Conservation (phyloP, 2,329 filamentous ascomycete species). For the Tolypocladium endophyticum region DNA sequence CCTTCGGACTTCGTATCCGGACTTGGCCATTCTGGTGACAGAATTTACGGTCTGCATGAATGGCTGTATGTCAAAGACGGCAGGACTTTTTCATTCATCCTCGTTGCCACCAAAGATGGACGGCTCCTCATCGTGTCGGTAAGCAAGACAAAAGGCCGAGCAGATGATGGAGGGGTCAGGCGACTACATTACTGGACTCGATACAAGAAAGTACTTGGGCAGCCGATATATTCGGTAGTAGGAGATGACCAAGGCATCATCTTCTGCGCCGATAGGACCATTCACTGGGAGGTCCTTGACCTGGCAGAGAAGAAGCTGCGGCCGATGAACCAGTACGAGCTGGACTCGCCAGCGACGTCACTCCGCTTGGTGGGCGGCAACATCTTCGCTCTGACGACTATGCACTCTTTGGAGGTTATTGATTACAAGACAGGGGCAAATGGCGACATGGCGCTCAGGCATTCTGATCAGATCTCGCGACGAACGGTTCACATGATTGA, state of each 20-base stretch:
- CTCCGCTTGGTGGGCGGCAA: slow-evolving; percentile 36
- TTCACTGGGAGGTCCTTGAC: slow-evolving; percentile 49
- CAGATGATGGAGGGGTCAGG: slow-evolving; percentile 6
- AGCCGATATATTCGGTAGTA: slow-evolving; percentile 45
- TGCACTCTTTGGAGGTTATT: slow-evolving; percentile 46
- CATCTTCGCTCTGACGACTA: slow-evolving; percentile 39
- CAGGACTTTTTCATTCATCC: slow-evolving; percentile 51
- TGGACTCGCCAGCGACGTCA: slow-evolving; percentile 43
- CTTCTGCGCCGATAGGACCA: slow-evolving; percentile 38
- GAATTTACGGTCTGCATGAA: slow-evolving; percentile 49
- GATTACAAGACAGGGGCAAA: slow-evolving; percentile 30
- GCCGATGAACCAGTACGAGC: slow-evolving; percentile 30
- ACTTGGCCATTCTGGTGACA: slow-evolving; percentile 46
- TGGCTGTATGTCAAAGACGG: slow-evolving; percentile 50
- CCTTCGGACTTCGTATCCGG: slow-evolving; percentile 39
- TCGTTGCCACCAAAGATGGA: slow-evolving; percentile 46
- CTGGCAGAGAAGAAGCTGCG: slow-evolving; percentile 38
- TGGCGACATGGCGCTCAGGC: slow-evolving; percentile 25
- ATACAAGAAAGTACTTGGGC: slow-evolving; percentile 32
- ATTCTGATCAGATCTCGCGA: slow-evolving; percentile 35
- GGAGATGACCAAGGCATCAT: slow-evolving; percentile 46
- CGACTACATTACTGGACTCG: slow-evolving; percentile 42
- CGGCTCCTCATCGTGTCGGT: slow-evolving; percentile 46
- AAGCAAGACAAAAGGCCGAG: slow-evolving; percentile 13
- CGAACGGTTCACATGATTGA: slow-evolving; percentile 36